Base-by-base conservation (phyloP, 1,139 yeast species). In the Scheffersomyces lignicola region DNA sequence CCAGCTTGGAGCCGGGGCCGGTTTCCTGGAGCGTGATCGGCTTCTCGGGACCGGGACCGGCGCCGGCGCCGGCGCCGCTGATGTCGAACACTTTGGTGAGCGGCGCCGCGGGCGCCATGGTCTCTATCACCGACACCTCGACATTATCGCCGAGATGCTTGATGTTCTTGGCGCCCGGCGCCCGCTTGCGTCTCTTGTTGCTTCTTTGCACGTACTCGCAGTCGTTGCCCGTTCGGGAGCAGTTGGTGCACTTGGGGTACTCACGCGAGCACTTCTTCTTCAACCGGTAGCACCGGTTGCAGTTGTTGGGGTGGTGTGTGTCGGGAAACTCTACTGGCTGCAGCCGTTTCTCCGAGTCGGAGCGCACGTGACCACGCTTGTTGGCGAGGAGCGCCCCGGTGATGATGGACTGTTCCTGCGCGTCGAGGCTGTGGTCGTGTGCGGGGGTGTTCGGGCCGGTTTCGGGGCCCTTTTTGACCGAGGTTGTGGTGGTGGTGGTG, bases 241-340 rank as follows among this genome's bases (percentile, higher is more conserved):
- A 69, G 42, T 65, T 61, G 18, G 55, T 44, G 40, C 76, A 69
- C 33, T 46, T 51, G 3, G 75, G 74, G 38, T 59, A 59, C 25
- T 57, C 59, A 34, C 72, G 48, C 37, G 62, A 57, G 38, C 75
- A 69, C 42, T 67, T 68, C 44, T 69, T 69, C 56, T 69, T 69
- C 37, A 68, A 52, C 23, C 70, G 45, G 40, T 69, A 68, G 48
- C 76, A 69, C 27, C 75, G 45, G 31, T 60, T 64, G 42, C 76
- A 67, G 52, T 65, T 66, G 40, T 56, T 58, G 7, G 62, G 51
- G 35, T 60, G 68, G 37, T 58, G 67, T 11, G 60, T 59, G 5
- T 48, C 50, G 6, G 57, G 54, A 17, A 39, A 39, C 35, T 54
- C 60, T 9, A 48, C 35, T 3, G 48, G 45, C 12, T 39, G 21